Evolutionary conservation across 208 protist genomes (phyloP).

Genomic region (Porcisia hertigi): DNA sequence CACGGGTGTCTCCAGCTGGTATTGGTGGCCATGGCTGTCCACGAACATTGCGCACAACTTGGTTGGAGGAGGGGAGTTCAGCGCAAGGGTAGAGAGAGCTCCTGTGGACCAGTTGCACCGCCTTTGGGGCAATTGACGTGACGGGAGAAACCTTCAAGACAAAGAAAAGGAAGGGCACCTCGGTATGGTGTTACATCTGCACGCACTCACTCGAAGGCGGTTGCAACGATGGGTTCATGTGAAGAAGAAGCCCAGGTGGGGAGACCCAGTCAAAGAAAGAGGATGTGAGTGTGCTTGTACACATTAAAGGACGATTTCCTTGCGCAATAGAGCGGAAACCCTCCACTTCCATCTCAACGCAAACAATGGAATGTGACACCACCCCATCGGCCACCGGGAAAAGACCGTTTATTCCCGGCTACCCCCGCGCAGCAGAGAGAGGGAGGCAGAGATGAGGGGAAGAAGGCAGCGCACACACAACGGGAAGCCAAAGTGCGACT

Average conservation of each 20-base stretch:
- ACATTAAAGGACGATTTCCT: neutral
- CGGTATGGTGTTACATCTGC: neutral
- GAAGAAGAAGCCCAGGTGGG: neutral
- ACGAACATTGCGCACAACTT: slow-evolving; percentile 10
- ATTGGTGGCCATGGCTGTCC: slow-evolving; percentile 15
- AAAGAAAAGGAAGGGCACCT: neutral
- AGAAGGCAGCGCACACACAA: too few species aligned
- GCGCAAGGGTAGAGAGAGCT: neutral
- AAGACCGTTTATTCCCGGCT: neutral
- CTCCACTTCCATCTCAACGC: neutral
- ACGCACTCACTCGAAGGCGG: neutral
- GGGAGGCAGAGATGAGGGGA: too few species aligned
- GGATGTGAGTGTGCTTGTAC: neutral
- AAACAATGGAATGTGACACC: neutral
- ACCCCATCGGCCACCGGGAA: neutral
- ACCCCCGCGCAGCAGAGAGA: too few species aligned
- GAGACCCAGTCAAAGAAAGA: neutral
- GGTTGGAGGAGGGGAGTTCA: neutral
- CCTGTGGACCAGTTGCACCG: neutral
- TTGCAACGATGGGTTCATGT: neutral
- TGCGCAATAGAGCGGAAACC: neutral
- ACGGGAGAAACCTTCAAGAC: neutral
- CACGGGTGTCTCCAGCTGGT: slow-evolving; percentile 6
- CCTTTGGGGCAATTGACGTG: neutral
- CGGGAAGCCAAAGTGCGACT: too few species aligned